These are phyloP conservation scores for Lomentospora prolificans DNA, from an alignment of 2,329 filamentous ascomycete species.

Conservation along the genomic window DNA sequence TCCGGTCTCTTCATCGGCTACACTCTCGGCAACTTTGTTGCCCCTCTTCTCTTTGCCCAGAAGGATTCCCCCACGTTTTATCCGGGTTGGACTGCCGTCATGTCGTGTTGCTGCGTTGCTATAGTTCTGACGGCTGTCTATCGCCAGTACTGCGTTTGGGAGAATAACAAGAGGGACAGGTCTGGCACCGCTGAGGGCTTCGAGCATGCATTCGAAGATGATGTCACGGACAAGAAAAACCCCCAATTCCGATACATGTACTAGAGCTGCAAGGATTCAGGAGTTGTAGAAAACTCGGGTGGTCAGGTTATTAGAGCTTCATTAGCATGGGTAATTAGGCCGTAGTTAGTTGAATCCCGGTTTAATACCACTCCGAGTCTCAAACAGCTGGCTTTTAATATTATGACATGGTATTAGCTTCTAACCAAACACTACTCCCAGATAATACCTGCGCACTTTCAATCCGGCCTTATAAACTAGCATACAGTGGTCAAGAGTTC, in stretches of 20 bases:
- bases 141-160: conserved; percentile 30
- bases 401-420: too few relatives aligned
- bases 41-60: conserved; percentile 27
- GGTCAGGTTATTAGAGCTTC: too few relatives aligned
- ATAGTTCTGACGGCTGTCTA: conserved; percentile 29
- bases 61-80: conserved; percentile 22
- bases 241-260: conserved; percentile 17
- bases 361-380: too few relatives aligned
- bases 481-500: too few relatives aligned
- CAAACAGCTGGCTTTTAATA: too few relatives aligned
- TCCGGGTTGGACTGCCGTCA: conserved; percentile 20
- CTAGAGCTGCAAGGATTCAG: neutral
- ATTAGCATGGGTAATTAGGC: too few relatives aligned
- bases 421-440: too few relatives aligned
- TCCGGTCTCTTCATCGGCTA: conserved; percentile 36
- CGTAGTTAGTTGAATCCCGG: too few relatives aligned
- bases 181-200: conserved; percentile 33
- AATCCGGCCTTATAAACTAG: too few relatives aligned
- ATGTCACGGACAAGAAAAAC: conserved; percentile 32
- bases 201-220: conserved; percentile 42
- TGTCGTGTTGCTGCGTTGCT: conserved; percentile 20
- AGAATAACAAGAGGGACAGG: conserved; percentile 32
- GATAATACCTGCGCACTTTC: too few relatives aligned
- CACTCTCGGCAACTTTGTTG: conserved; percentile 25
- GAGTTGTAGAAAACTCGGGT: neutral